Base-by-base conservation (phyloP, 164 flowering plant genomes). In the Vitis riparia region DNA sequence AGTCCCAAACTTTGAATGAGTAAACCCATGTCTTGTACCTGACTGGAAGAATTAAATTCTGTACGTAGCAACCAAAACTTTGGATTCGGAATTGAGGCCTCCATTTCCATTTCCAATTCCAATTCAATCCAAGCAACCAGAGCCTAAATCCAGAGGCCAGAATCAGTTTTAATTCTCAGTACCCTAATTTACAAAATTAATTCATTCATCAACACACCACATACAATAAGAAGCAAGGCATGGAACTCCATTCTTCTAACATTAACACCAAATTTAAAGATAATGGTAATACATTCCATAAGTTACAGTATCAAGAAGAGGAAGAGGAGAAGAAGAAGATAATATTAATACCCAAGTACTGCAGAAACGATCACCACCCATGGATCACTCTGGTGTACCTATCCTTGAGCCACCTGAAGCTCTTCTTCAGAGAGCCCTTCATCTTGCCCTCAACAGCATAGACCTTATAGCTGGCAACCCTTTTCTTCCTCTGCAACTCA, bases 401-500 rank as follows among this genome's bases (percentile, higher is more conserved):
- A 6, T 78, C 77, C 67, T 77, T 84, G 51, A 84, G 16, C 88
- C 86, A 85, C 50, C 79, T 71, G 69, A 82, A 82, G 63, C 83
- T 79, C 79, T 82, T 85, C 73, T 69, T 73, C 1, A 83, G 17
- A 29, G 82, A 78, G 11, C 88, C 84, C 71, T 82, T 85, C 55
- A 85, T 65, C 60, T 83, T 85, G 0, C 85, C 86, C 75, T 85
- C 86, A 44, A 82, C 83, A 23, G 79, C 5, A 16, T 83, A 85
- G 5, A 71, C 81, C 70, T 85, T 85, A 56, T 85, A 85, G 74
- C 85, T 65, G 27, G 82, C 88, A 4, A 85, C 86, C 71, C 85
- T 75, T 72, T 67, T 85, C 79, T 77, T 82, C 83, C 86, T 80
- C 78, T 76, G 82, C 81, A 81, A 52, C 79, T 85, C 88, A 1